Conservation (phyloP, 2,329 filamentous ascomycete genomes). For the Calonectria pseudoturangicola region DNA sequence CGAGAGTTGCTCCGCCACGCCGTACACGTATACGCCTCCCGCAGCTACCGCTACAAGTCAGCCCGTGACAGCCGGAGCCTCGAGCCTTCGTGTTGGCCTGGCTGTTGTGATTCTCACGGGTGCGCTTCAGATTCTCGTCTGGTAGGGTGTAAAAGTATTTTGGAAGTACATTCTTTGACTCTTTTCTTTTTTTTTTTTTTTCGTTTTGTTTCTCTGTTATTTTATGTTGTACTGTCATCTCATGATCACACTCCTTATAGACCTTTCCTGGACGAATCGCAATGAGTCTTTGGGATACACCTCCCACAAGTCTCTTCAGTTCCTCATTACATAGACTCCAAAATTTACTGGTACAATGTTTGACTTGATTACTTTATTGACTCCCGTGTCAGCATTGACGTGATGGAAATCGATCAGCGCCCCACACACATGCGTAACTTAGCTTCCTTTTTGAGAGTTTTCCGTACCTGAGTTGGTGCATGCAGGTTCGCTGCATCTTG, state of each 20-base stretch:
- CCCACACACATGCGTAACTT: not conserved
- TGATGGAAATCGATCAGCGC: conserved; percentile 30
- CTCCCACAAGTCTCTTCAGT: not conserved
- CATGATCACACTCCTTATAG: conserved; percentile 28
- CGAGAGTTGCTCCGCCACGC: conserved; percentile 47
- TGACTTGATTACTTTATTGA: not conserved
- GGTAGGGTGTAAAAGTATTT: conserved; percentile 48
- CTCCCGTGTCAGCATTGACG: conserved; percentile 28
- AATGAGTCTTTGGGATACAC: conserved; percentile 25
- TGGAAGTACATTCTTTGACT: not conserved
- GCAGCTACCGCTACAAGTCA: conserved; percentile 51
- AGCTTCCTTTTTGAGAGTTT: conserved; percentile 5
- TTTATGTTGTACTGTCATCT: not conserved
- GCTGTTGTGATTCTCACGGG: conserved; percentile 52
- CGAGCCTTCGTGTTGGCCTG: conserved; percentile 53
- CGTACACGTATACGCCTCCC: conserved; percentile 38
- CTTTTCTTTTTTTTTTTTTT: conserved; percentile 4
- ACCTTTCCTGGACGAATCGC: conserved; percentile 29
- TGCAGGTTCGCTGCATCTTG: conserved; percentile 22
- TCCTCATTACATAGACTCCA: conserved; percentile 19
- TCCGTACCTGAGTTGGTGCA: conserved; percentile 16
- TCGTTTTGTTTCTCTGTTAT: not conserved
- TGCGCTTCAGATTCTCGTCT: conserved; percentile 54
- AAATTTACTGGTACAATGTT: conserved; percentile 28
- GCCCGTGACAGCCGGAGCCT: conserved; percentile 69